These are phyloP conservation scores for Strobilomyces echinocephalus DNA, from an alignment of 768 basidiomycete genomes.

Conservation along the genomic window DNA sequence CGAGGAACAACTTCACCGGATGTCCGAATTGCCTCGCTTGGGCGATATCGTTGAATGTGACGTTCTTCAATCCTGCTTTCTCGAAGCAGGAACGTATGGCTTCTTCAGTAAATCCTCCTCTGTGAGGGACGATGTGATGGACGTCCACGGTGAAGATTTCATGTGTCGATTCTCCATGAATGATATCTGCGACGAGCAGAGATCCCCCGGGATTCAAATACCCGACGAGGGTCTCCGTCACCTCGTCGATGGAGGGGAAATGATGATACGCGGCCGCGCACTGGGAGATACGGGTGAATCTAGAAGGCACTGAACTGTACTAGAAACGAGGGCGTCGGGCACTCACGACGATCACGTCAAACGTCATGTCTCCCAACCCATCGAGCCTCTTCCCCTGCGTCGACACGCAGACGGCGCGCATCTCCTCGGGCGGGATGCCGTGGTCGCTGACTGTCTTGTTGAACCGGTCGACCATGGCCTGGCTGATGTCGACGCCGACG, in stretches of 20 bases:
- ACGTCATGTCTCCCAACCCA: slow-evolving; percentile 50
- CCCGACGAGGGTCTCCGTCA: slow-evolving; percentile 47
- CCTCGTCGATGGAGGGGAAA: slow-evolving; percentile 43
- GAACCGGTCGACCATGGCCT: slow-evolving; percentile 62
- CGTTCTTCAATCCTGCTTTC: slow-evolving; percentile 45
- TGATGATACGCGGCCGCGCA: slow-evolving; percentile 65
- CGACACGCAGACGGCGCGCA: slow-evolving; percentile 51
- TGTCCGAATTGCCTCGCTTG: slow-evolving; percentile 30
- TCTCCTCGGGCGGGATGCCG: slow-evolving; percentile 59
- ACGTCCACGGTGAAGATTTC: slow-evolving; percentile 29
- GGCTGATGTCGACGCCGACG: slow-evolving; percentile 74
- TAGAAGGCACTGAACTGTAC: too few species aligned
- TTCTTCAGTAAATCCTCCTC: slow-evolving; percentile 46
- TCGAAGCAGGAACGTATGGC: slow-evolving; percentile 50
- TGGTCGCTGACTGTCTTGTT: slow-evolving; percentile 55
- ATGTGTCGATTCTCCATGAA: slow-evolving; percentile 26
- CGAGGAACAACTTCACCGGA: slow-evolving; percentile 49
- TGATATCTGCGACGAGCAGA: slow-evolving; percentile 55
- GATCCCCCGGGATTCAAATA: slow-evolving; percentile 61
- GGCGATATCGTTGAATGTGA: slow-evolving; percentile 36
- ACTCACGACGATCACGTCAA: slow-evolving; percentile 70
- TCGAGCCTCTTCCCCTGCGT: slow-evolving; percentile 46
- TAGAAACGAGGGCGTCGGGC: neutral
- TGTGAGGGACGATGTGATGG: slow-evolving; percentile 52
- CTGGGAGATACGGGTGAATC: slow-evolving; percentile 30